Evolutionary conservation across 2,329 filamentous ascomycete species (phyloP).

Genomic region (Diaporthe eres): DNA sequence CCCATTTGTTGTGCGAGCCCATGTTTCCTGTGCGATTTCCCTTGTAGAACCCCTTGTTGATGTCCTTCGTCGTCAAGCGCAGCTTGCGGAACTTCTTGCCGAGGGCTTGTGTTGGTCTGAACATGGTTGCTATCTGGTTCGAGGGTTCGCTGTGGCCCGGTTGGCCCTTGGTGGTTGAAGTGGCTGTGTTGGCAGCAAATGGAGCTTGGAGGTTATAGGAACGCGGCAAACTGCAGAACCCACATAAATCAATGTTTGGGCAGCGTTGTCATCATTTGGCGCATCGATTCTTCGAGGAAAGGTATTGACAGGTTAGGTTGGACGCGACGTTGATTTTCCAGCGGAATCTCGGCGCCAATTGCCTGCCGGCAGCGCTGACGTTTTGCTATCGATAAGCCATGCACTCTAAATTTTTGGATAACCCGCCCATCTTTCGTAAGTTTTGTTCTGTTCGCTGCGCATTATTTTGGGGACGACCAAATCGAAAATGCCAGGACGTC

Average conservation of each 20-base stretch:
- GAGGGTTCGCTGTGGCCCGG: background rate
- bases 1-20: constrained; percentile 86
- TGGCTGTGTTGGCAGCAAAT: background rate
- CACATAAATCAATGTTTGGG: background rate
- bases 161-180: background rate
- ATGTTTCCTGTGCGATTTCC: constrained; percentile 90
- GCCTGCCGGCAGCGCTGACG: constrained; percentile 21
- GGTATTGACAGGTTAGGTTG: background rate
- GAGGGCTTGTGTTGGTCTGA: constrained; percentile 76
- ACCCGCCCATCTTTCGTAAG: background rate
- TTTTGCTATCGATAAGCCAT: constrained; percentile 39
- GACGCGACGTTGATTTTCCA: constrained; percentile 24
- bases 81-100: constrained; percentile 80
- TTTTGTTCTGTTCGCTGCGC: background rate
- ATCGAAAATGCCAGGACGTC: constrained; percentile 67
- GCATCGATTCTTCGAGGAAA: background rate
- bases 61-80: constrained; percentile 90
- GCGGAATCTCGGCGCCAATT: constrained; percentile 26
- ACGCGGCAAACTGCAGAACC: background rate
- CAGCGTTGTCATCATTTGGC: background rate
- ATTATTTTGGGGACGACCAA: background rate
- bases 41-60: constrained; percentile 97
- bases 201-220: background rate
- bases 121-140: constrained; percentile 61
- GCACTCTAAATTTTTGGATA: constrained; percentile 35